Base-by-base conservation (phyloP, 2,329 filamentous ascomycete species). In the Aspergillus thermomutatus region DNA sequence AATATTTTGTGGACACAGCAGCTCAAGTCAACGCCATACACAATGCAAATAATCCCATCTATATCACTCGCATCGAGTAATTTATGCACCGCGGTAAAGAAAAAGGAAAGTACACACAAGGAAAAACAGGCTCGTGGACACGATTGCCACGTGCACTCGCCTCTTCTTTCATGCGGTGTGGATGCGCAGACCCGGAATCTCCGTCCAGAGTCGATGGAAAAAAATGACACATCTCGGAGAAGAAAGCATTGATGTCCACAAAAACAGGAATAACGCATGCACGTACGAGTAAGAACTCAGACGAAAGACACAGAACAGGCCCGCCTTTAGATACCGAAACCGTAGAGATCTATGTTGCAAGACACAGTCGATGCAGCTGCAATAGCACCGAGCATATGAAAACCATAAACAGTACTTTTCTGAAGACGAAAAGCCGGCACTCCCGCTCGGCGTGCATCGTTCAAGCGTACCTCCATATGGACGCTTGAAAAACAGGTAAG, bases 401-500 rank as follows among this genome's bases (percentile, higher is more conserved):
- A 71, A 71, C 65, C 65, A 68, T 68, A 69, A 71, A 69, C 71
- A 72, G 62, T 66, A 73, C 70, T 73, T 74, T 70, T 72, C 66
- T 68, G 64, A 58, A 63, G 65, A 67, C 63, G 64, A 70, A 72
- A 73, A 70, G 66, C 64, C 68, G 66, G 62, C 63, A 69, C 64
- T 66, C 66, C 64, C 65, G 70, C 70, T 74, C 73, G 71, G 72
- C 70, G 64, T 64, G 67, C 67, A 66, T 71, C 70, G 66, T 67
- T 70, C 71, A 73, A 73, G 68, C 69, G 64, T 70, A 62, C 67
- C 69, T 70, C 71, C 69, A 60, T 64, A 64, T 62, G 67, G 63
- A 74, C 70, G 71, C 69, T 73, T 72, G 73, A 78, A 71, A 69
- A 77, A 68, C 67, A 71, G 69, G 66, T 66, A 68, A 68, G 75